These are phyloP conservation scores for Epichloe brachyelytri DNA, from an alignment of 2,329 filamentous ascomycete species.

Conservation along the genomic window DNA sequence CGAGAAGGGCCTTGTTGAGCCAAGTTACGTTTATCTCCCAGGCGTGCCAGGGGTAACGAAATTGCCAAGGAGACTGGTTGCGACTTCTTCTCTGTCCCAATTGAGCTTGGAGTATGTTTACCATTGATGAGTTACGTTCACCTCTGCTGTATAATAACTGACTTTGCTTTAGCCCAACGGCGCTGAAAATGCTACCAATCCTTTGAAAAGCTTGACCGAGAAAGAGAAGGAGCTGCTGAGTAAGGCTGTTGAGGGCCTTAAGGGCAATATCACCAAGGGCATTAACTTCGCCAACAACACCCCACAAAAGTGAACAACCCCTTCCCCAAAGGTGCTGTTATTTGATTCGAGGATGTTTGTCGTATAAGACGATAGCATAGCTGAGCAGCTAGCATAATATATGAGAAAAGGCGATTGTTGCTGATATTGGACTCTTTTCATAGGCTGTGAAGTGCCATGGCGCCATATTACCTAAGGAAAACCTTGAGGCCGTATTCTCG, in stretches of 20 bases:
- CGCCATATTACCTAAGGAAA: constrained; percentile 3
- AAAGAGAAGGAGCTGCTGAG: constrained; percentile 82
- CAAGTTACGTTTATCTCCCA: constrained; percentile 89
- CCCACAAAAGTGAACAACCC: constrained; percentile 64
- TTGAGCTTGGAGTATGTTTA: constrained; percentile 80
- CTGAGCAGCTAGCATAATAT: constrained; percentile 25
- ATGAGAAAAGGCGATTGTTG: constrained; percentile 19
- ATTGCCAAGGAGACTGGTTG: constrained; percentile 71
- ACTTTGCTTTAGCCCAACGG: constrained; percentile 52
- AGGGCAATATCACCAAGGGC: constrained; percentile 91
- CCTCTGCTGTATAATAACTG: constrained; percentile 14
- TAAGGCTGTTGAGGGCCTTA: constrained; percentile 62
- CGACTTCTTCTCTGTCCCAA: constrained; percentile 92
- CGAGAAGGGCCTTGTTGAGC: constrained; percentile 86
- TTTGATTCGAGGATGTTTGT: constrained; percentile 16
- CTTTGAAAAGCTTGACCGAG: constrained; percentile 63
- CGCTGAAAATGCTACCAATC: constrained; percentile 73
- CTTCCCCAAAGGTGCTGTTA: constrained; percentile 16
- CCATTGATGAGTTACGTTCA: background rate
- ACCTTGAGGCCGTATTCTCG: background rate
- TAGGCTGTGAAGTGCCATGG: constrained; percentile 23
- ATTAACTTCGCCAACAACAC: constrained; percentile 79
- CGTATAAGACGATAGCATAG: constrained; percentile 20
- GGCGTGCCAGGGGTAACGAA: constrained; percentile 80
- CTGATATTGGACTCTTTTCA: constrained; percentile 23